Evolutionary conservation across 2,329 filamentous ascomycete species (phyloP).

Genomic region (Microcera coccophila): DNA sequence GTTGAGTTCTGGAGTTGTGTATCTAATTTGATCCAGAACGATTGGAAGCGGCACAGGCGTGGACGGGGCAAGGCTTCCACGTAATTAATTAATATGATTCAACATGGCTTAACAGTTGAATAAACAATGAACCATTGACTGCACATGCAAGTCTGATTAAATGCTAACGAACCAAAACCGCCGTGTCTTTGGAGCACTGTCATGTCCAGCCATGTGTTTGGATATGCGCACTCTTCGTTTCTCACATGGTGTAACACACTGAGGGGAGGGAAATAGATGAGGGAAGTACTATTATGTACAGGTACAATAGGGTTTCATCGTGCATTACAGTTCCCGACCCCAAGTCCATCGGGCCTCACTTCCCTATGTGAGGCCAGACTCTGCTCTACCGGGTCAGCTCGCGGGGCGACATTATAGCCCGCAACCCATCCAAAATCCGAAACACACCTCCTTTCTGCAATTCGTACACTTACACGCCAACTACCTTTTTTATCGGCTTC

Average conservation of each 20-base stretch:
- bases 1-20: conserved; percentile 10
- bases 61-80: conserved; percentile 2
- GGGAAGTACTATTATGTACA: conserved; percentile 31
- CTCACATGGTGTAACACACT: conserved; percentile 15
- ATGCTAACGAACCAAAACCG: neutral
- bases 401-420: conserved; percentile 12
- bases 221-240: conserved; percentile 9
- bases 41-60: conserved; percentile 7
- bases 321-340: conserved; percentile 28
- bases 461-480: conserved; percentile 28
- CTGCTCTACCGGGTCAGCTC: neutral
- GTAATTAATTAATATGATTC: conserved; percentile 9
- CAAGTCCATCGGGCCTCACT: conserved; percentile 26
- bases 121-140: neutral
- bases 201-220: no score
- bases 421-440: conserved; percentile 13
- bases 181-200: no score
- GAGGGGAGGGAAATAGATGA: conserved; percentile 12
- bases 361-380: conserved; percentile 17
- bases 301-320: conserved; percentile 24
- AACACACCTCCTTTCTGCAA: conserved; percentile 11
- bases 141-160: neutral
- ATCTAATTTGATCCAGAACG: conserved; percentile 11
- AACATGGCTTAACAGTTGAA: conserved; percentile 1
- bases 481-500: conserved; percentile 9